Evolutionary conservation across 2,329 filamentous ascomycete genomes (phyloP).

Genomic region (Chrysoporthe austroafricana): DNA sequence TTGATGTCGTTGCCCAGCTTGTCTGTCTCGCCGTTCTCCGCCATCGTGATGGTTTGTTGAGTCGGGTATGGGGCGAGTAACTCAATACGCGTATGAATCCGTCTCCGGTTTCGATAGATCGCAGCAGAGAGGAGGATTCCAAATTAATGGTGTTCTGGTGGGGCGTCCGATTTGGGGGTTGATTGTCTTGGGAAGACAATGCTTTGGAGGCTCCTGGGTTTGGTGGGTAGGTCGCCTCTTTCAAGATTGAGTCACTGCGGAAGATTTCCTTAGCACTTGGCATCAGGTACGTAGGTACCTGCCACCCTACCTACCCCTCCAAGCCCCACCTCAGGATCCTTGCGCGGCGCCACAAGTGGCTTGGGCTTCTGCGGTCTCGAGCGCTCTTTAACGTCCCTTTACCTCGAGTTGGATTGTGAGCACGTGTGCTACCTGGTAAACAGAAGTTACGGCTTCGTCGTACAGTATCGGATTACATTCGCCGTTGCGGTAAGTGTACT

Average conservation of each 20-base stretch:
- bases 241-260: conserved; percentile 19
- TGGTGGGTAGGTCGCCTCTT: conserved; percentile 14
- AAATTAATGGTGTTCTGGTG: neutral
- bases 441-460: conserved; percentile 1
- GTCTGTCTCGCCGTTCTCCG: conserved; percentile 57
- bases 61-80: conserved; percentile 15
- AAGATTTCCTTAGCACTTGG: conserved; percentile 14
- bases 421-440: neutral
- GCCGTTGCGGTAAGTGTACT: neutral
- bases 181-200: conserved; percentile 19
- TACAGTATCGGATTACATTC: conserved; percentile 4
- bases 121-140: neutral
- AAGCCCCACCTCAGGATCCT: conserved; percentile 7
- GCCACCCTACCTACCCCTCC: conserved; percentile 11
- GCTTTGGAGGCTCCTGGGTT: conserved; percentile 11
- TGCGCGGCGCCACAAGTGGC: conserved; percentile 14
- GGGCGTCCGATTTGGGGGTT: neutral
- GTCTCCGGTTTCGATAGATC: neutral
- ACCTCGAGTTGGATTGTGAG: too few relatives aligned
- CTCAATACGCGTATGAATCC: neutral
- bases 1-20: conserved; percentile 74
- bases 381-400: neutral
- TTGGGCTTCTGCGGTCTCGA: neutral
- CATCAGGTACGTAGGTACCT: conserved; percentile 10
- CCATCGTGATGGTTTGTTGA: conserved; percentile 45